Conservation (phyloP, 1,139 yeast genomes). For the Candida glucosophila region DNA sequence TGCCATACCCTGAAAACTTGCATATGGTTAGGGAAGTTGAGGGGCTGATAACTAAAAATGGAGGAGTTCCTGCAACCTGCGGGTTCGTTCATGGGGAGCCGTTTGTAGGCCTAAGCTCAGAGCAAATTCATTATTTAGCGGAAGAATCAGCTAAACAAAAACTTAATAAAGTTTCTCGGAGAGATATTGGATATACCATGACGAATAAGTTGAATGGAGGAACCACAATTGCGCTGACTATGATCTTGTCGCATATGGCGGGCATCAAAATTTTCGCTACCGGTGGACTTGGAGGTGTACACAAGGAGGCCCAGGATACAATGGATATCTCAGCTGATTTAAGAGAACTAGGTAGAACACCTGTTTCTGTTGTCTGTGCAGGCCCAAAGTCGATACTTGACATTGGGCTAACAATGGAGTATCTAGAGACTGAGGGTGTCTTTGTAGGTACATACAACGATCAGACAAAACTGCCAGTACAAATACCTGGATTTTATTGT, state of each 20-base stretch:
- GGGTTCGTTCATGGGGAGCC: conserved; percentile 72
- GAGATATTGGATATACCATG: conserved; percentile 75
- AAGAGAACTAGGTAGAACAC: conserved; percentile 75
- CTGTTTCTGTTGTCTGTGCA: conserved; percentile 82
- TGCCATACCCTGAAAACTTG: conserved; percentile 72
- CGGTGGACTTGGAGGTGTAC: conserved; percentile 93
- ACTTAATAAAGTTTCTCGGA: conserved; percentile 61
- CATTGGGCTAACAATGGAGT: conserved; percentile 74
- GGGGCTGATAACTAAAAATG: conserved; percentile 44
- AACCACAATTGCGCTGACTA: conserved; percentile 84
- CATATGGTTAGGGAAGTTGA: conserved; percentile 70
- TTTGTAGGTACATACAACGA: conserved; percentile 46
- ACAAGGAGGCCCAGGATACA: conserved; percentile 63
- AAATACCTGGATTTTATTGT: conserved; percentile 84
- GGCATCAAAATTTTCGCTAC: conserved; percentile 86
- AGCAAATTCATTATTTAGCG: conserved; percentile 46
- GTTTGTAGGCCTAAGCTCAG: conserved; percentile 48
- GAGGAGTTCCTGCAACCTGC: conserved; percentile 81
- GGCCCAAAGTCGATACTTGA: conserved; percentile 88
- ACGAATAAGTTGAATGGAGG: conserved; percentile 64
- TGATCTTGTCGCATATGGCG: conserved; percentile 69
- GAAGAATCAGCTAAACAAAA: conserved; percentile 18
- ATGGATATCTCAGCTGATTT: conserved; percentile 85
- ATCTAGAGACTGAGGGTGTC: conserved; percentile 80
- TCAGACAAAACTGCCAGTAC: conserved; percentile 11